Percentiles rank a stretch among this genome's conserved stretches.
These are phyloP conservation scores for Beauveria caledonica DNA, from an alignment of 2,329 filamentous ascomycete genomes.

Conservation along the genomic window DNA sequence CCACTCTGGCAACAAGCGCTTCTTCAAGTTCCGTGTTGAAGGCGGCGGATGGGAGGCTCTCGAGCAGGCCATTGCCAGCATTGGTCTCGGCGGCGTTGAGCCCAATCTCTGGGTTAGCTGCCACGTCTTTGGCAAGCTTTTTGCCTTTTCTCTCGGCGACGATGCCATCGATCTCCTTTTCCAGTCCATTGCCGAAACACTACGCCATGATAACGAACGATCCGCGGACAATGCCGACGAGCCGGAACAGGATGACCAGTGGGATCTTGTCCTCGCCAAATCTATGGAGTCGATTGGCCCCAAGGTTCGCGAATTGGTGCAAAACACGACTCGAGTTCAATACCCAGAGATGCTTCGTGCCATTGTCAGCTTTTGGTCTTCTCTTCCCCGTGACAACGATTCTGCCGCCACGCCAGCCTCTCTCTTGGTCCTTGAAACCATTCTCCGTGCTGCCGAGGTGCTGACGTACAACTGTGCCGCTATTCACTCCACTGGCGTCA, in stretches of 20 bases:
- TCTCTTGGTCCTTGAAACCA: constrained; percentile 56
- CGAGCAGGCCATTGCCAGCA: constrained; percentile 62
- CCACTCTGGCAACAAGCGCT: constrained; percentile 79
- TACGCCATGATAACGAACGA: constrained; percentile 24
- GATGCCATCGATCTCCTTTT: constrained; percentile 65
- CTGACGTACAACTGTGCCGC: constrained; percentile 63
- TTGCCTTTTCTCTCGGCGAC: constrained; percentile 75
- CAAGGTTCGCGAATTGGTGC: constrained; percentile 40
- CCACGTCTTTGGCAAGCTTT: constrained; percentile 73
- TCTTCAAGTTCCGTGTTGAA: constrained; percentile 70
- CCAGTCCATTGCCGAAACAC: constrained; percentile 35
- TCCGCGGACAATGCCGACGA: constrained; percentile 21
- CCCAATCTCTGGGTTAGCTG: constrained; percentile 59
- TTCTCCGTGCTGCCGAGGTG: constrained; percentile 47
- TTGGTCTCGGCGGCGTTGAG: constrained; percentile 56
- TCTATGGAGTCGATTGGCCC: constrained; percentile 30
- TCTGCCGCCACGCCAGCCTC: constrained; percentile 44
- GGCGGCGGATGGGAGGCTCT: constrained; percentile 72
- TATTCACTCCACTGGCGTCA: constrained; percentile 63
- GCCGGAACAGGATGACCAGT: constrained; percentile 28
- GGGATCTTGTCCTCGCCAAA: constrained; percentile 29
- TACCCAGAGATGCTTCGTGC: constrained; percentile 56
- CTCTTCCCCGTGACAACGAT: constrained; percentile 42
- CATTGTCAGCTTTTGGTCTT: constrained; percentile 56
- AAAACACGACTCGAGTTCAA: constrained; percentile 43